Conservation (phyloP, 148 eudicot genomes). For the Cornus suecica region DNA sequence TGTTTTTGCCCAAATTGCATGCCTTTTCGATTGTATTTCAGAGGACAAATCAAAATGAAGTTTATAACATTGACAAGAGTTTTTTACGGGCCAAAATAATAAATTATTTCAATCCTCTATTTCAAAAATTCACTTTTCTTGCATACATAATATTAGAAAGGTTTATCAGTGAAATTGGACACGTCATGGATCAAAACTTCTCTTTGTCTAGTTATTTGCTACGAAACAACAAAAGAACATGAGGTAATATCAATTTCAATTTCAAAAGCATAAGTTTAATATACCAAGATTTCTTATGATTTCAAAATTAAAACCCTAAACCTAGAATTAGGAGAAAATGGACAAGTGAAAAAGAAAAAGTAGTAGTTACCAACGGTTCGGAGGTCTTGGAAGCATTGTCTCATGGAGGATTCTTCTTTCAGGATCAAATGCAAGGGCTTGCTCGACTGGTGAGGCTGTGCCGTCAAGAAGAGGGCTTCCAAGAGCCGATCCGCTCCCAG, state of each 20-base stretch:
- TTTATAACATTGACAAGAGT: background rate
- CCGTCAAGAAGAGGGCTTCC: slow-evolving; percentile 61
- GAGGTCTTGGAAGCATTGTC: slow-evolving; percentile 61
- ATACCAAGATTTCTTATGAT: no score
- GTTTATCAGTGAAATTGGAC: background rate
- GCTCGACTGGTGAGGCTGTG: slow-evolving; percentile 42
- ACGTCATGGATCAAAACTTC: background rate
- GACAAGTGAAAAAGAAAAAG: background rate
- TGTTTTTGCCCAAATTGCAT: background rate
- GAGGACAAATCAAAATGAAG: background rate
- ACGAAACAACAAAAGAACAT: background rate
- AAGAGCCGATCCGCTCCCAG: slow-evolving; percentile 89
- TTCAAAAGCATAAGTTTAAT: no score
- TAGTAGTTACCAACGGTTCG: slow-evolving; percentile 55
- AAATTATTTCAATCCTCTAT: background rate
- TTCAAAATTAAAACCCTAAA: background rate
- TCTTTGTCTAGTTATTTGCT: no score
- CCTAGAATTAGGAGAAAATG: background rate
- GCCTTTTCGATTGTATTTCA: background rate
- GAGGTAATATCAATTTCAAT: background rate
- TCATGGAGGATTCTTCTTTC: slow-evolving; percentile 67
- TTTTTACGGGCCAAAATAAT: background rate
- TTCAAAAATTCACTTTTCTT: no score
- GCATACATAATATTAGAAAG: background rate
- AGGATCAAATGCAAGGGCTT: slow-evolving; percentile 51